Conservation (phyloP, 2,329 filamentous ascomycete species). For the Alternaria alternata region DNA sequence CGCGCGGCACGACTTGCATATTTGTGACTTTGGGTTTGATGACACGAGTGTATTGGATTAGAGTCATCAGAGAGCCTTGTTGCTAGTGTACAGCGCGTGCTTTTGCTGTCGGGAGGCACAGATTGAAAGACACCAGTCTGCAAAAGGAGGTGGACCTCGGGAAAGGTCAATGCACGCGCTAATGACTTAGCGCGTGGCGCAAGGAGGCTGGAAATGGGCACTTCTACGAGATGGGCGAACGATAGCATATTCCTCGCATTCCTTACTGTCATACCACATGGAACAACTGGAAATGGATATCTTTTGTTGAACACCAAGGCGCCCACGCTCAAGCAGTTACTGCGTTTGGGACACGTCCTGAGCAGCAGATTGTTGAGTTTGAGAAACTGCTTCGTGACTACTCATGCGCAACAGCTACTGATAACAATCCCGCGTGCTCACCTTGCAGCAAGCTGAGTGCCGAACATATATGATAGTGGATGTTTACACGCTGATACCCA, state of each 20-base stretch:
- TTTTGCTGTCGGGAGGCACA: background rate
- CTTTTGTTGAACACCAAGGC: background rate
- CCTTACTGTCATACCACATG: background rate
- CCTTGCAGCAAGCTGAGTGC: background rate
- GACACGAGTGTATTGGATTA: background rate
- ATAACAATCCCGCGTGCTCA: background rate
- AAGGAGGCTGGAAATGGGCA: background rate
- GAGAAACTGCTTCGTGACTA: background rate
- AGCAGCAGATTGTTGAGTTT: background rate
- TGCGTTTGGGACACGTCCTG: background rate
- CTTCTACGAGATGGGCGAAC: background rate
- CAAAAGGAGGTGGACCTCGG: background rate
- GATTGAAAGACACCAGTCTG: background rate
- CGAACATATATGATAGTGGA: background rate
- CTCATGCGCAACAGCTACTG: background rate
- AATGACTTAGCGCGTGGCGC: background rate
- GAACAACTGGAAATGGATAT: background rate
- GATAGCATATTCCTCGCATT: background rate
- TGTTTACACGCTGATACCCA: background rate
- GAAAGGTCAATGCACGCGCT: background rate
- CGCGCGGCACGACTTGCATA: conserved; percentile 16
- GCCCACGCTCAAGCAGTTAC: background rate
- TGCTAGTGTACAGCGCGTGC: background rate
- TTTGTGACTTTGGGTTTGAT: background rate
- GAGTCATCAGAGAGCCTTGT: background rate